Evolutionary conservation across 2,329 filamentous ascomycete species (phyloP), one percentile per base, ranked within the genome.

Genomic region (Aureobasidium sp.): DNA sequence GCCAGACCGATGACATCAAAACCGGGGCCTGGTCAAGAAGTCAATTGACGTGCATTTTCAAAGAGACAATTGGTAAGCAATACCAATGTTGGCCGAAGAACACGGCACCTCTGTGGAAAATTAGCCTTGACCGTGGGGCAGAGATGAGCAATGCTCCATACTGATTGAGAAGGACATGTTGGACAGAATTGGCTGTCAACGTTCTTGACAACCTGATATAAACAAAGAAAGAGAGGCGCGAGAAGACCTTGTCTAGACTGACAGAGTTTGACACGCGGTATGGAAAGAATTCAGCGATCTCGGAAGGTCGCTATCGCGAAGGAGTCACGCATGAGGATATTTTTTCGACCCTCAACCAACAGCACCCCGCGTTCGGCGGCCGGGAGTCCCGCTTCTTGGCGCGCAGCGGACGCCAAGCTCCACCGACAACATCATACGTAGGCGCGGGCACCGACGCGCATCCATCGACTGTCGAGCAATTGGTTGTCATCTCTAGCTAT

Each of bases 1-100:
- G 93, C 93, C 64, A 99, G 87, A 68, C 94, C 91, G 74, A 97
- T 96, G 69, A 97, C 93, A 80, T 99, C 93, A 81, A 97, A 99
- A 63, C 93, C 93, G 53, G 93, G 93, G 68, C 91, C 75, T 75
- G 64, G n/a, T 60, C 45, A 59, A 59, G 25, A 48, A 59, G 57
- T 59, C 57, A 59, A 59, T 49, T 50, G 57, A 59, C 57, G 34
- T 50, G 57, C 45, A 21, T 29, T 11, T 32, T 21, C 21, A 21
- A 54, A 44, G 2, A 39, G 13, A 25, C 34, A 32, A 59, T 59
- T 59, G 54, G 42, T 62, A 51, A 42, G 34, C 63, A 66, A 62
- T 72, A 78, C 81, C 93, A 72, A 97, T 97, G 80, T 97, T 97
- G 78, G 93, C 93, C 64, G 92, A 97, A 64, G 93, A 97, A 79